Conservation (phyloP, 495 filamentous ascomycete genomes). For the Penicillium cinerascens region DNA sequence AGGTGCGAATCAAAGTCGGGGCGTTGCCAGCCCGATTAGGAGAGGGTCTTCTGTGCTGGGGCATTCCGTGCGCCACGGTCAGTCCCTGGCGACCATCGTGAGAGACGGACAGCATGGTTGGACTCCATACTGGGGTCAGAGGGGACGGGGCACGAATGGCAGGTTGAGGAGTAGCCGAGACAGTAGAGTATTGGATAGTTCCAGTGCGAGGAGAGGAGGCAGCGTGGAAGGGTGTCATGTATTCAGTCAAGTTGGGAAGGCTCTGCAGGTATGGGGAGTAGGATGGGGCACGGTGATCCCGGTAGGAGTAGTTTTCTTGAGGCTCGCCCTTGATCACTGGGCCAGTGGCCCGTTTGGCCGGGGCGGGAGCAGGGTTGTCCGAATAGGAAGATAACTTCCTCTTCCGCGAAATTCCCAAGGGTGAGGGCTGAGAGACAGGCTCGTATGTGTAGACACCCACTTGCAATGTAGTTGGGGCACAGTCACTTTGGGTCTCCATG, state of each 20-base stretch:
- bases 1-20: conserved; percentile 77
- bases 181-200: conserved; percentile 27
- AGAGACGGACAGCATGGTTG: conserved; percentile 34
- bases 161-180: conserved; percentile 33
- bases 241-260: conserved; percentile 33
- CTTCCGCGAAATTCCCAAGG: conserved; percentile 43
- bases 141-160: conserved; percentile 41
- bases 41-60: conserved; percentile 37
- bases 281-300: conserved; percentile 28
- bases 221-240: conserved; percentile 27
- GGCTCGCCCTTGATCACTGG: conserved; percentile 41
- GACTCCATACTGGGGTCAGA: conserved; percentile 44
- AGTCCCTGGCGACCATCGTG: conserved; percentile 29
- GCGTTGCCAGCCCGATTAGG: conserved; percentile 45
- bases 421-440: conserved; percentile 36
- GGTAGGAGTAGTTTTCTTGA: conserved; percentile 35
- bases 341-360: conserved; percentile 44
- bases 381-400: conserved; percentile 51
- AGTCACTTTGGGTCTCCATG: conserved; percentile 64
- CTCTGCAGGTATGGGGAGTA: conserved; percentile 47
- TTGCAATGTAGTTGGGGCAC: conserved; percentile 58
- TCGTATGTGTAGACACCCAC: conserved; percentile 77
- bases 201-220: conserved; percentile 31
- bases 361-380: conserved; percentile 35
- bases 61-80: conserved; percentile 29